Percentiles rank a stretch among this genome's conserved stretches.
These are phyloP conservation scores for Herpetomonas tarakana DNA, from an alignment of 208 protist genomes.

Conservation along the genomic window DNA sequence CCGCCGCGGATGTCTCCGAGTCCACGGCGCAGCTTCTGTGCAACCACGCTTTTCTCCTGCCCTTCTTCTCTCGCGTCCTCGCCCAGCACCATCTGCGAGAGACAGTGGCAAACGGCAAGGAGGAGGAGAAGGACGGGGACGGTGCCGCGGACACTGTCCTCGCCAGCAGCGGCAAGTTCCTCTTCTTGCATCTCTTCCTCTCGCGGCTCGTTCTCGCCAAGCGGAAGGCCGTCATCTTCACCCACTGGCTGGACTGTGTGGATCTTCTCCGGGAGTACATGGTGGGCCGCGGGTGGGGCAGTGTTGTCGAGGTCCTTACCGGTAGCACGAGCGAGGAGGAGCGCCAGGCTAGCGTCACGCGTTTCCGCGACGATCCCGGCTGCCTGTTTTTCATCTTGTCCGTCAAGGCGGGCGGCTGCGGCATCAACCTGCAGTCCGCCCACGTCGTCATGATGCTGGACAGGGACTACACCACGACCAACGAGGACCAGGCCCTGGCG, in stretches of 20 bases:
- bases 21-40: slow-evolving; percentile 50
- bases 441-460: slow-evolving; percentile 97
- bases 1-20: slow-evolving; percentile 34
- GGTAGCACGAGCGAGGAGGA: slow-evolving; percentile 54
- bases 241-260: slow-evolving; percentile 96
- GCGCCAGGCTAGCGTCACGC: slow-evolving; percentile 72
- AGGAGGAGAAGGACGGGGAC: slow-evolving; percentile 1
- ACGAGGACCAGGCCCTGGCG: slow-evolving; percentile 96
- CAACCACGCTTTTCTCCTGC: slow-evolving; percentile 55
- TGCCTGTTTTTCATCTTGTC: slow-evolving; percentile 95
- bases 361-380: slow-evolving; percentile 80
- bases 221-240: slow-evolving; percentile 96
- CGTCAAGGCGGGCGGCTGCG: slow-evolving; percentile 96
- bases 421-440: slow-evolving; percentile 96
- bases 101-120: slow-evolving; percentile 17
- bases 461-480: slow-evolving; percentile 95
- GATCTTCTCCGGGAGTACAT: slow-evolving; percentile 94
- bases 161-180: slow-evolving; percentile 91
- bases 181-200: slow-evolving; percentile 81
- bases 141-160: slow-evolving; percentile 33
- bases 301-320: slow-evolving; percentile 45
- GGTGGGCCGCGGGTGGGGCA: slow-evolving; percentile 38
- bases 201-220: slow-evolving; percentile 30
- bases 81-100: background rate
- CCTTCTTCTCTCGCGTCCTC: slow-evolving; percentile 40